Evolutionary conservation across 495 filamentous ascomycete species (phyloP).

Genomic region (Filosporella fistucella): DNA sequence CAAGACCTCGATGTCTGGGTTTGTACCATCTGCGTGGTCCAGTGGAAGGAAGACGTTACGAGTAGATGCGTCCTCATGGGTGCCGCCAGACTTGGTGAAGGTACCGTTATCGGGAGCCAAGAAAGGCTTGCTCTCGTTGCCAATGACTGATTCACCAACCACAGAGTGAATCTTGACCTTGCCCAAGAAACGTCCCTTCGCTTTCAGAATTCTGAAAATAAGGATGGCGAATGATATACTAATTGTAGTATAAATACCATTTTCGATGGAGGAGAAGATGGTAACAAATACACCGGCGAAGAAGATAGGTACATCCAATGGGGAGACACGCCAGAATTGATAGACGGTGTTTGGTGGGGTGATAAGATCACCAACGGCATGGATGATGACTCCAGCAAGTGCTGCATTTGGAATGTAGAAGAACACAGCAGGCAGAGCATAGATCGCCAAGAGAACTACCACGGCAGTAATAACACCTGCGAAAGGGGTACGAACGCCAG

Average conservation of each 20-base stretch:
- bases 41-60: slow-evolving; percentile 90
- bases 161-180: slow-evolving; percentile 87
- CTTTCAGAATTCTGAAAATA: slow-evolving; percentile 79
- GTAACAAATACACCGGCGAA: slow-evolving; percentile 90
- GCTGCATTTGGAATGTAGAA: slow-evolving; percentile 87
- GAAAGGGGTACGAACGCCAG: slow-evolving; percentile 89
- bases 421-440: slow-evolving; percentile 87
- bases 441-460: slow-evolving; percentile 92
- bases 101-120: slow-evolving; percentile 5
- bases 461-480: slow-evolving; percentile 86
- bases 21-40: slow-evolving; percentile 83
- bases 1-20: slow-evolving; percentile 74
- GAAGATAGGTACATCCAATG: slow-evolving; percentile 88
- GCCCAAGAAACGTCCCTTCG: slow-evolving; percentile 83
- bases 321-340: slow-evolving; percentile 92
- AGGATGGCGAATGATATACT: slow-evolving; percentile 70
- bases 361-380: slow-evolving; percentile 93
- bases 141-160: slow-evolving; percentile 74
- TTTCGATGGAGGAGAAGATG: slow-evolving; percentile 81
- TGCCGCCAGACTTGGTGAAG: slow-evolving; percentile 36
- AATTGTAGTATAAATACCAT: slow-evolving; percentile 89
- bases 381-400: slow-evolving; percentile 94
- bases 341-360: slow-evolving; percentile 92
- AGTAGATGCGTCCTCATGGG: slow-evolving; percentile 35
- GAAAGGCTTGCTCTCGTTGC: slow-evolving; percentile 41